Evolutionary conservation across 768 basidiomycete genomes (phyloP).

Genomic region (Podaxis pistillaris): DNA sequence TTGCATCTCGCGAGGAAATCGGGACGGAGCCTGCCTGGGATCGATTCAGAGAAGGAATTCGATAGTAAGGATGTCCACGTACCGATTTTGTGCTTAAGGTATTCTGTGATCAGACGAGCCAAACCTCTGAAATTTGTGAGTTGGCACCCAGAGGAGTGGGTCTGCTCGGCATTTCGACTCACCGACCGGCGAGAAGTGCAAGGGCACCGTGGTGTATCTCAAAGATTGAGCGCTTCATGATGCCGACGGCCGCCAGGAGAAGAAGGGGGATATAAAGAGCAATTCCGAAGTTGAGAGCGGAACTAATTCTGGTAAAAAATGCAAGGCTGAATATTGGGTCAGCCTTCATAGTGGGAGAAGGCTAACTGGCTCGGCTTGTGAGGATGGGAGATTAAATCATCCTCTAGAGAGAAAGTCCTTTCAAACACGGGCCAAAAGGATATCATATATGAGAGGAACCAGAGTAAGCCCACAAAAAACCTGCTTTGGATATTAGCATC

Average conservation of each 20-base stretch:
- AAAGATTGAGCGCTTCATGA: slow-evolving; percentile 41
- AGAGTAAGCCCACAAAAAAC: slow-evolving; percentile 37
- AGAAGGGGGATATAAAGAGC: slow-evolving; percentile 47
- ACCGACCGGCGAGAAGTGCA: slow-evolving; percentile 43
- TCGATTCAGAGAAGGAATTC: not conserved
- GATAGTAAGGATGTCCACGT: not conserved
- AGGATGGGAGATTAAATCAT: slow-evolving; percentile 52
- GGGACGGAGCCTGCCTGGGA: slow-evolving; percentile 53
- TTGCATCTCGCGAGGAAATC: slow-evolving; percentile 67
- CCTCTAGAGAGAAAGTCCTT: slow-evolving; percentile 46
- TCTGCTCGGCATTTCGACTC: slow-evolving; percentile 12
- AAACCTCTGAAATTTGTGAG: slow-evolving; percentile 35
- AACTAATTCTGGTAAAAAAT: slow-evolving; percentile 40
- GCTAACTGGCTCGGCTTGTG: slow-evolving; percentile 50
- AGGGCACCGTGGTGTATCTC: slow-evolving; percentile 60
- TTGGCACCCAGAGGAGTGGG: not conserved
- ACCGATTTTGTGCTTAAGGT: slow-evolving; percentile 62
- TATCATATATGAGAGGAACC: slow-evolving; percentile 40
- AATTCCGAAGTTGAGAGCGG: slow-evolving; percentile 42
- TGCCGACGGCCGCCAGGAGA: slow-evolving; percentile 35
- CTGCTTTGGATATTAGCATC: slow-evolving; percentile 18
- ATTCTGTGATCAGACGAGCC: slow-evolving; percentile 46
- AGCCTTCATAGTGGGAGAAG: not conserved
- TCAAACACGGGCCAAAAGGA: slow-evolving; percentile 42
- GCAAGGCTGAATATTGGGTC: slow-evolving; percentile 1